Evolutionary conservation across 116 monocot species (phyloP).

Genomic region (Posidonia oceanica): DNA sequence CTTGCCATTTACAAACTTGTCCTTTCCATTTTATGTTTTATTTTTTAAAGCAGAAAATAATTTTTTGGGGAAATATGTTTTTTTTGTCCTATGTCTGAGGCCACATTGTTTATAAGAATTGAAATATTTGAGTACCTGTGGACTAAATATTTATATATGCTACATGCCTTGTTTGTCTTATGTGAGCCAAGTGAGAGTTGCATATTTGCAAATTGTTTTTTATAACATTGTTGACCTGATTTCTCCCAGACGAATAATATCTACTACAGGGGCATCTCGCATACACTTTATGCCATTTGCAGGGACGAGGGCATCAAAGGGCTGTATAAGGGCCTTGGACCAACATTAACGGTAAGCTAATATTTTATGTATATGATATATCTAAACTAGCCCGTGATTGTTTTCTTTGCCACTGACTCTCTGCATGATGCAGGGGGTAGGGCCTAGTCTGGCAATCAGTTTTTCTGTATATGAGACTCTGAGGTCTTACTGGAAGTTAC

Average conservation of each 20-base stretch:
- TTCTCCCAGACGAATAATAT: slow-evolving; percentile 52
- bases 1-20: not conserved
- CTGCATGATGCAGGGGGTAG: slow-evolving; percentile 48
- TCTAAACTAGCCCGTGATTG: not conserved
- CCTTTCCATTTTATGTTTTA: not conserved
- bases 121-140: too few relatives aligned
- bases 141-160: too few relatives aligned
- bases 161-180: too few relatives aligned
- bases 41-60: too few relatives aligned
- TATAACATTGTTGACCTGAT: slow-evolving; percentile 6
- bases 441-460: slow-evolving; percentile 75
- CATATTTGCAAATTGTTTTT: slow-evolving; percentile 2
- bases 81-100: too few relatives aligned
- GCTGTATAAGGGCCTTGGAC: slow-evolving; percentile 75
- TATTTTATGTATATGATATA: not conserved
- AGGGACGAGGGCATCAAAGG: slow-evolving; percentile 68
- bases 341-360: slow-evolving; percentile 54
- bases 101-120: too few relatives aligned
- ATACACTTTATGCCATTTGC: slow-evolving; percentile 63
- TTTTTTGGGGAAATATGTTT: too few relatives aligned
- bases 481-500: slow-evolving; percentile 46
- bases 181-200: not conserved
- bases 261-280: slow-evolving; percentile 69
- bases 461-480: slow-evolving; percentile 70
- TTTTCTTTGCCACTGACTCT: slow-evolving; percentile 2